These are phyloP conservation scores for Vigna trinervia DNA, from an alignment of 306 rosid genomes.

Conservation along the genomic window DNA sequence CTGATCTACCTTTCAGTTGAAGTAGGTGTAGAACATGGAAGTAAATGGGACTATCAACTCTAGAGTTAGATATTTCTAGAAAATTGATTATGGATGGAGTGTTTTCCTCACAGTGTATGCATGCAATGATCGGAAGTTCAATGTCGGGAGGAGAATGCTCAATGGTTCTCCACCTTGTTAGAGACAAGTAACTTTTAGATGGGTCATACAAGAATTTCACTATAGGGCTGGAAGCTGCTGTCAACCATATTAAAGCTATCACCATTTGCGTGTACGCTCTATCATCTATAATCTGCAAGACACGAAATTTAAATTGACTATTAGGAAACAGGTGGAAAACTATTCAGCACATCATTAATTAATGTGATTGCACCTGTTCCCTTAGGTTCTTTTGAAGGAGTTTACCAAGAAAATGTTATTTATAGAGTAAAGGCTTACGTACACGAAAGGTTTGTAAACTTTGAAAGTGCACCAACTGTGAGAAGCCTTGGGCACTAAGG, in stretches of 20 bases:
- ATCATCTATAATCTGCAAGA: slow-evolving; percentile 59
- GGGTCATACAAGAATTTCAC: slow-evolving; percentile 63
- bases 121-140: slow-evolving; percentile 55
- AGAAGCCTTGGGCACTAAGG: slow-evolving; percentile 64
- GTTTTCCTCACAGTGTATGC: slow-evolving; percentile 55
- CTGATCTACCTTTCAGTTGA: slow-evolving; percentile 53
- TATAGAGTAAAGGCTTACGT: slow-evolving; percentile 35
- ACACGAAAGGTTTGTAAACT: slow-evolving; percentile 17
- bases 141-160: slow-evolving; percentile 44
- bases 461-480: slow-evolving; percentile 52
- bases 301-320: not conserved
- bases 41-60: slow-evolving; percentile 51
- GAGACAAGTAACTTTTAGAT: slow-evolving; percentile 52
- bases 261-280: slow-evolving; percentile 46
- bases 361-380: too few relatives aligned
- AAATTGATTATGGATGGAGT: slow-evolving; percentile 60
- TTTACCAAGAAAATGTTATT: too few relatives aligned
- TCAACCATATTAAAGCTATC: slow-evolving; percentile 49
- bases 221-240: slow-evolving; percentile 50
- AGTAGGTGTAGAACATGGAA: slow-evolving; percentile 60
- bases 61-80: slow-evolving; percentile 61
- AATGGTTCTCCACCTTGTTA: slow-evolving; percentile 50
- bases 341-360: too few relatives aligned
- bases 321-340: not conserved
- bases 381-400: too few relatives aligned